A percentile compares a stretch with the other conserved stretches of the same genome.
Evolutionary conservation across 192 early-diverging fungal genomes (phyloP).

Genomic region (Backusella morwellensis): DNA sequence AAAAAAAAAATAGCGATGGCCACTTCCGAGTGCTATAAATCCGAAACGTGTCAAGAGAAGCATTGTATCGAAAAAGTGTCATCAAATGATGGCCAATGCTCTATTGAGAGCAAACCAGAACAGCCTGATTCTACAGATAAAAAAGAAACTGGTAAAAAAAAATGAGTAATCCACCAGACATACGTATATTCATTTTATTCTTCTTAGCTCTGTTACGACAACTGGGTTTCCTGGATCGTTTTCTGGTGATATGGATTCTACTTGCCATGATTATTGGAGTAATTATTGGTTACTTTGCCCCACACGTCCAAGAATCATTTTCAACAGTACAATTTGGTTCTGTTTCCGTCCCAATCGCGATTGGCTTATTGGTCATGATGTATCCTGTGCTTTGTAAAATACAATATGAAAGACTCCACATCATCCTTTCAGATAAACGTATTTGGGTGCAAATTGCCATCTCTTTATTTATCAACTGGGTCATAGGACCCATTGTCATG

Average conservation of each 20-base stretch:
- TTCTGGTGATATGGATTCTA: conserved; percentile 40
- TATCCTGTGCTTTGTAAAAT: conserved; percentile 70
- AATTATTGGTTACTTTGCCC: conserved; percentile 59
- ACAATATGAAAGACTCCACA: conserved; percentile 45
- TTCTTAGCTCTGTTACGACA: not conserved
- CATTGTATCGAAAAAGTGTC: conserved; percentile 10
- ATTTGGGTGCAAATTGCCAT: conserved; percentile 55
- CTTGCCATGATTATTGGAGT: conserved; percentile 56
- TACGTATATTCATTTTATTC: not conserved
- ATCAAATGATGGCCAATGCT: not conserved
- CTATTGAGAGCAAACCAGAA: not conserved
- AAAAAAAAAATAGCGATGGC: not conserved
- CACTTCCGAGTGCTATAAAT: conserved; percentile 7
- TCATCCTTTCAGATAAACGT: conserved; percentile 37
- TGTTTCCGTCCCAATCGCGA: conserved; percentile 67
- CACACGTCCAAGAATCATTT: conserved; percentile 47
- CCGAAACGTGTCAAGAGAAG: conserved; percentile 19
- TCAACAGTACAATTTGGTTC: conserved; percentile 54
- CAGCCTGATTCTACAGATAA: not conserved
- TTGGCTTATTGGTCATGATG: conserved; percentile 72
- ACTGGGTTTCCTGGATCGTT: conserved; percentile 37
- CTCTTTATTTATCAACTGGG: conserved; percentile 64
- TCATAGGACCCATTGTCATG: conserved; percentile 67
- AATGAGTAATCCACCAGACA: not conserved
- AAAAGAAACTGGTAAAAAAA: not conserved